A percentile compares a stretch with the other conserved stretches of the same genome.
Evolutionary conservation across 2,329 filamentous ascomycete genomes (phyloP).

Genomic region (Apiospora rasikravindrae): DNA sequence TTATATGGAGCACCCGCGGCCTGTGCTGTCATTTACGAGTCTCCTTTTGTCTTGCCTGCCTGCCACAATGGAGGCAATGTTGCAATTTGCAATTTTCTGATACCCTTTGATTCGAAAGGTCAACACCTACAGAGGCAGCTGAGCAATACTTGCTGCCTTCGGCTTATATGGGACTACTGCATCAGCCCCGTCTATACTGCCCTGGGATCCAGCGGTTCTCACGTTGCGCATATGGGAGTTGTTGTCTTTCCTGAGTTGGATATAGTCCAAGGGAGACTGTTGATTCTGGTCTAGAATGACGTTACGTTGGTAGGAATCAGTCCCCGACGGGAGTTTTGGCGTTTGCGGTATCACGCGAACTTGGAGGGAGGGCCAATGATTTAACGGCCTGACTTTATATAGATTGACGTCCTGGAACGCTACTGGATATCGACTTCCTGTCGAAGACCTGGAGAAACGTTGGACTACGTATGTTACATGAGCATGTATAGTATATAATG

Average conservation of each 20-base stretch:
- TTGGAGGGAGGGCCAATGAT: not conserved
- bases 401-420: not conserved
- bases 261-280: not conserved
- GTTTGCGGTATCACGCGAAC: not conserved
- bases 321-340: slow-evolving; percentile 14
- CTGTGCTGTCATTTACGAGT: slow-evolving; percentile 5
- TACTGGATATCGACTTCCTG: not conserved
- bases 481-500: slow-evolving; percentile 1
- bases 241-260: slow-evolving; percentile 6
- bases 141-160: not conserved
- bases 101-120: slow-evolving; percentile 16
- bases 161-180: not conserved
- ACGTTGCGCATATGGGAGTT: not conserved
- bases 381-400: not conserved
- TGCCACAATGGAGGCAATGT: not conserved
- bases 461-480: not conserved
- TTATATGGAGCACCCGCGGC: not conserved
- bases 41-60: slow-evolving; percentile 7
- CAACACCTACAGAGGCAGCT: not conserved
- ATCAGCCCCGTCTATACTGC: not conserved
- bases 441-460: not conserved
- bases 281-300: slow-evolving; percentile 13
- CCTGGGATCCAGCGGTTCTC: not conserved
- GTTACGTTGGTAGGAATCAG: slow-evolving; percentile 17
- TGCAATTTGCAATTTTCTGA: slow-evolving; percentile 4